Evolutionary conservation across 768 basidiomycete genomes (phyloP).

Genomic region (Leccinum barrowsii): DNA sequence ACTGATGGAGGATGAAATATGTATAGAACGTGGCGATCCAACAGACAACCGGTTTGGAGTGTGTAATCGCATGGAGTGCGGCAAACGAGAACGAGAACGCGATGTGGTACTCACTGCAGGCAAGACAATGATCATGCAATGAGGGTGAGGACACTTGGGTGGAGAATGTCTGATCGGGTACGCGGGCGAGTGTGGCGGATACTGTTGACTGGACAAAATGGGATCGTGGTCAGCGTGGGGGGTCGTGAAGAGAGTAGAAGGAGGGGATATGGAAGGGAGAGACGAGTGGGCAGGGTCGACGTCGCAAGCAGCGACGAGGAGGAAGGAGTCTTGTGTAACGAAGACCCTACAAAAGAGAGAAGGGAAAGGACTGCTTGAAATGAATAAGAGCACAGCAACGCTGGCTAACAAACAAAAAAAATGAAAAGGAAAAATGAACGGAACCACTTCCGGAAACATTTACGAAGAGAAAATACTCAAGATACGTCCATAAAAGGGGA

Average conservation of each 20-base stretch:
- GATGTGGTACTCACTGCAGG: constrained; percentile 34
- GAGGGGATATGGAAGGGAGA: constrained; percentile 22
- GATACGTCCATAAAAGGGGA: constrained; percentile 20
- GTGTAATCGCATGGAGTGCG: background rate
- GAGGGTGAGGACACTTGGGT: constrained; percentile 38
- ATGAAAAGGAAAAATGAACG: constrained; percentile 5
- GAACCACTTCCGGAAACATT: constrained; percentile 3
- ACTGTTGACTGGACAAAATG: constrained; percentile 25
- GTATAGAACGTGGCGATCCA: constrained; percentile 6
- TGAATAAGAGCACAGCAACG: constrained; percentile 33
- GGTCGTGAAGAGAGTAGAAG: constrained; percentile 28
- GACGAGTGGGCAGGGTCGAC: constrained; percentile 15
- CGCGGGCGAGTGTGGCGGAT: constrained; percentile 32
- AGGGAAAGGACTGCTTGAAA: constrained; percentile 18
- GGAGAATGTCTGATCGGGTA: constrained; percentile 29
- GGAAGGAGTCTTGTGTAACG: constrained; percentile 21
- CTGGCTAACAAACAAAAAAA: constrained; percentile 17
- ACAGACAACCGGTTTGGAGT: background rate
- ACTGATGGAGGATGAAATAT: constrained; percentile 12
- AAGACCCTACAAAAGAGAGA: constrained; percentile 26
- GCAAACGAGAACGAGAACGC: constrained; percentile 10
- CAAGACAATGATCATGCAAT: constrained; percentile 41
- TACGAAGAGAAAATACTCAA: background rate
- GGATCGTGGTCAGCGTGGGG: constrained; percentile 40
- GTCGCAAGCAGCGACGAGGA: constrained; percentile 23